These are phyloP conservation scores for Aspergillus phoenicis DNA, from an alignment of 2,329 filamentous ascomycete genomes.

Conservation along the genomic window DNA sequence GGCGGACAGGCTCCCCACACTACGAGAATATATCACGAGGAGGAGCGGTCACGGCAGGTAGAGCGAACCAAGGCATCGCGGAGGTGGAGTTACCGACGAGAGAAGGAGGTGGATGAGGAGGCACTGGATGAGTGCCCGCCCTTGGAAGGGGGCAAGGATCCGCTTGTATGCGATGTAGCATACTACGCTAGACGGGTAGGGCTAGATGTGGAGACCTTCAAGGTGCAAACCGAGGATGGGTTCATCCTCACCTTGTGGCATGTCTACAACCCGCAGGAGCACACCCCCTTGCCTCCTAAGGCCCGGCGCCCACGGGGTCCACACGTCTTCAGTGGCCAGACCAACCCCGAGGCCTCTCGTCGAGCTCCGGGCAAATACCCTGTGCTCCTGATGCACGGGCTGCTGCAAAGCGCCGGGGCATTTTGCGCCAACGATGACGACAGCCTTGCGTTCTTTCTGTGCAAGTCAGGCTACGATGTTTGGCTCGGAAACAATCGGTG, in stretches of 20 bases:
- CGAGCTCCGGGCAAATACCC: slow-evolving; percentile 60
- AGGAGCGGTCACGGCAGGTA: slow-evolving; percentile 66
- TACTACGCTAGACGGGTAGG: slow-evolving; percentile 90
- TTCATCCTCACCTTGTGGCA: slow-evolving; percentile 91
- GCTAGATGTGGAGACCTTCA: slow-evolving; percentile 77
- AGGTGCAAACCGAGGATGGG: slow-evolving; percentile 90
- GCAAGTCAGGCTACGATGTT: slow-evolving; percentile 89
- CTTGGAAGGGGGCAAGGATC: slow-evolving; percentile 78
- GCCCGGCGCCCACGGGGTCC: slow-evolving; percentile 56
- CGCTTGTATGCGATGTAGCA: slow-evolving; percentile 72
- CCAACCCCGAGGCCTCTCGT: slow-evolving; percentile 27
- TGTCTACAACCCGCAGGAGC: slow-evolving; percentile 79
- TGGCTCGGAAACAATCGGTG: slow-evolving; percentile 95
- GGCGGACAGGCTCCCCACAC: slow-evolving; percentile 63
- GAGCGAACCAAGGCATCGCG: slow-evolving; percentile 60
- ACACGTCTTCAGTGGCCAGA: slow-evolving; percentile 60
- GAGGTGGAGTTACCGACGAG: slow-evolving; percentile 60
- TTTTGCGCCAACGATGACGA: slow-evolving; percentile 90
- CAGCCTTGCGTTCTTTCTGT: slow-evolving; percentile 86
- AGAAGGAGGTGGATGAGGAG: slow-evolving; percentile 44
- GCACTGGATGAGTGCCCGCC: slow-evolving; percentile 62
- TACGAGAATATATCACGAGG: slow-evolving; percentile 68
- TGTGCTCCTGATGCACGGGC: slow-evolving; percentile 81
- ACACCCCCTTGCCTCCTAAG: slow-evolving; percentile 56
- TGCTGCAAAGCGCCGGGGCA: slow-evolving; percentile 83